A percentile compares a stretch with the other conserved stretches of the same genome.
phyloP scores from a whole-genome alignment of 306 rosid genomes.

The Medicago lupulina region DNA sequence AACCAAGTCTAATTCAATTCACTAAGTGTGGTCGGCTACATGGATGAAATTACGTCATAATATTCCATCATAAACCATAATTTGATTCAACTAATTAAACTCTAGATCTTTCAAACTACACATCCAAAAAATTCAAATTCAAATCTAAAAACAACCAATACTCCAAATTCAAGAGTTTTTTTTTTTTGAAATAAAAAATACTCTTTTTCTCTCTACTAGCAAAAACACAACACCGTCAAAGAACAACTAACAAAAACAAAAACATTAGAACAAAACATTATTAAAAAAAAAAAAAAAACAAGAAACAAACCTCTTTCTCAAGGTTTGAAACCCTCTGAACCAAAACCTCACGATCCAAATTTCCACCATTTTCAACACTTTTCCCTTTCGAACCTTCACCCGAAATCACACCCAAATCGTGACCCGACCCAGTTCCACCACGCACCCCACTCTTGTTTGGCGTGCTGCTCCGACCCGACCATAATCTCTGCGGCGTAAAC shows the following conservation, averaged over 20 bases:
- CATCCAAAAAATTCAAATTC: slow-evolving; percentile 29
- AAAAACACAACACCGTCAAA: too few relatives aligned
- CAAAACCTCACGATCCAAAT: slow-evolving; percentile 64
- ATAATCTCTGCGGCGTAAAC: slow-evolving; percentile 79
- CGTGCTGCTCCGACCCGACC: slow-evolving; percentile 73
- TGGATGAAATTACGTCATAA: too few relatives aligned
- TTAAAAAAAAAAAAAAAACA: not conserved
- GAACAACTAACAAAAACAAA: slow-evolving; percentile 24
- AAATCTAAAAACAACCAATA: not conserved
- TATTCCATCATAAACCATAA: too few relatives aligned
- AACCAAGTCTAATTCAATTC: too few relatives aligned
- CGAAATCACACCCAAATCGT: slow-evolving; percentile 38
- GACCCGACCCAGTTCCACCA: slow-evolving; percentile 61
- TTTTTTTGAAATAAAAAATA: not conserved
- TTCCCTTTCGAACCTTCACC: slow-evolving; percentile 61
- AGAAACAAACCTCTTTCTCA: slow-evolving; percentile 79
- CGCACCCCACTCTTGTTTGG: slow-evolving; percentile 63
- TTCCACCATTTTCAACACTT: slow-evolving; percentile 69
- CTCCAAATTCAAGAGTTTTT: too few relatives aligned
- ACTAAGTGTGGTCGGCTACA: too few relatives aligned
- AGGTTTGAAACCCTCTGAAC: slow-evolving; percentile 60
- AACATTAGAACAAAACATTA: not conserved
- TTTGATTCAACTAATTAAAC: too few relatives aligned
- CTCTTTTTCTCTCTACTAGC: slow-evolving; percentile 2
- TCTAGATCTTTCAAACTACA: not conserved